Percentiles rank a stretch among this genome's conserved stretches.
phyloP scores from a whole-genome alignment of 176 grass and related monocot species.

The Musa itinerans region DNA sequence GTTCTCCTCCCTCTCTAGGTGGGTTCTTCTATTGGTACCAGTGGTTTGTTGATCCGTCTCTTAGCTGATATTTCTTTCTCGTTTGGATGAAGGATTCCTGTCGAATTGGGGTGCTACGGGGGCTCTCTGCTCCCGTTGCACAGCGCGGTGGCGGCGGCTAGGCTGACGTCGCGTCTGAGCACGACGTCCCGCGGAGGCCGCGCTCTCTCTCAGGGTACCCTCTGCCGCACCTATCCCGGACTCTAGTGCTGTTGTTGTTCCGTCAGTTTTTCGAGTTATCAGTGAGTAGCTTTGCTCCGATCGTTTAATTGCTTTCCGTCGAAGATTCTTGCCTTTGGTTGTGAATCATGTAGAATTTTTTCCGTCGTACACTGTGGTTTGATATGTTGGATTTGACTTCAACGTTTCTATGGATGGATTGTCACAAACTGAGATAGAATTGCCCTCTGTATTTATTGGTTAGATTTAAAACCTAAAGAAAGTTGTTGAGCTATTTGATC shows the following conservation, averaged over 20 bases:
- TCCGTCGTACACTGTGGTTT: too few species aligned
- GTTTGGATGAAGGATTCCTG: slow-evolving; percentile 37
- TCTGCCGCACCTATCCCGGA: slow-evolving; percentile 97
- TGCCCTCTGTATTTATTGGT: too few species aligned
- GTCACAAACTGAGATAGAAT: too few species aligned
- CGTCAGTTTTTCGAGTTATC: slow-evolving; percentile 14
- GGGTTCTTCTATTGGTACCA: background rate
- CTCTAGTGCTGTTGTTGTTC: slow-evolving; percentile 79
- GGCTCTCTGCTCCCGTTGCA: slow-evolving; percentile 68
- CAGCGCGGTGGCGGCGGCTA: slow-evolving; percentile 74
- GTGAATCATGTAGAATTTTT: too few species aligned
- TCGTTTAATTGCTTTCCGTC: background rate
- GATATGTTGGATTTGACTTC: too few species aligned
- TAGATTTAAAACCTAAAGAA: too few species aligned
- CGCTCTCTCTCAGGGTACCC: slow-evolving; percentile 95
- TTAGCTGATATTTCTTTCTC: background rate
- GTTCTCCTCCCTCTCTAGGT: slow-evolving; percentile 52
- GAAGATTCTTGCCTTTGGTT: background rate
- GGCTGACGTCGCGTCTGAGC: slow-evolving; percentile 83
- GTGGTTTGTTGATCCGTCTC: background rate
- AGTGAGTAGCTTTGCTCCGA: slow-evolving; percentile 26
- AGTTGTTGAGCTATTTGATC: too few species aligned
- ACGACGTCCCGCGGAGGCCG: slow-evolving; percentile 54
- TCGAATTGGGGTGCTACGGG: slow-evolving; percentile 67
- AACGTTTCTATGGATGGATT: too few species aligned